Base-by-base conservation (phyloP, 2,329 filamentous ascomycete species). In the Phaeosphaeriaceae sp. region DNA sequence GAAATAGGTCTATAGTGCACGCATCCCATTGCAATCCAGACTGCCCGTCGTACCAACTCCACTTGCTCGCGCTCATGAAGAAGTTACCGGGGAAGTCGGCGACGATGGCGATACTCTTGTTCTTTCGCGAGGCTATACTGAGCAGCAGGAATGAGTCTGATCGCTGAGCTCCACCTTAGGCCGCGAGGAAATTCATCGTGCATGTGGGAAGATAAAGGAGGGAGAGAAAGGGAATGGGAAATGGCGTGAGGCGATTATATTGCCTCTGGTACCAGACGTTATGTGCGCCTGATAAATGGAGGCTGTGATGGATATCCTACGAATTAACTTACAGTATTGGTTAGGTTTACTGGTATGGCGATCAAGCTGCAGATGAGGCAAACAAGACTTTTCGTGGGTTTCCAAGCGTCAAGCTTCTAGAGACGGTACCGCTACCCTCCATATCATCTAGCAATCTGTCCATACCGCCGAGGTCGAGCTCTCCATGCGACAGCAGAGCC, bases 81-180 rank as follows among this genome's bases (percentile, higher is more conserved):
- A 39, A 43, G 52, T 12, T 49, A 52, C 41, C 37, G 46, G 40
- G 46, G 42, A 48, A 32, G 57, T 58, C 63, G 67, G 68, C 67
- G 64, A 68, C 63, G 57, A 58, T 40, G 42, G 38, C 34, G 23
- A 41, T 42, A 46, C 56, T 60, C 44, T 61, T 72, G 63, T 71
- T 79, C 29, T 81, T 64, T 74, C 78, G 78, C 77, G 74, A 74
- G 75, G 73, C 74, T 71, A 79, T 81, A 81, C 78, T 79, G 78
- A 80, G 77, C 77, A 76, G 64, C 72, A 77, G 77, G 78, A 78
- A 79, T 77, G 73, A 67, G 63, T 70, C 76, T 78, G 72, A 75
- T 78, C 76, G 61, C 75, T 74, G 73, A 75, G 77, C 78, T 80
- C 78, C 77, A 80, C 78, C 77, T 78, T 72, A 66, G 68, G 72